Percentiles rank a stretch among this genome's conserved stretches.
Conservation (phyloP, 768 basidiomycete genomes). For the Rhodotorula kratochvilovae region DNA sequence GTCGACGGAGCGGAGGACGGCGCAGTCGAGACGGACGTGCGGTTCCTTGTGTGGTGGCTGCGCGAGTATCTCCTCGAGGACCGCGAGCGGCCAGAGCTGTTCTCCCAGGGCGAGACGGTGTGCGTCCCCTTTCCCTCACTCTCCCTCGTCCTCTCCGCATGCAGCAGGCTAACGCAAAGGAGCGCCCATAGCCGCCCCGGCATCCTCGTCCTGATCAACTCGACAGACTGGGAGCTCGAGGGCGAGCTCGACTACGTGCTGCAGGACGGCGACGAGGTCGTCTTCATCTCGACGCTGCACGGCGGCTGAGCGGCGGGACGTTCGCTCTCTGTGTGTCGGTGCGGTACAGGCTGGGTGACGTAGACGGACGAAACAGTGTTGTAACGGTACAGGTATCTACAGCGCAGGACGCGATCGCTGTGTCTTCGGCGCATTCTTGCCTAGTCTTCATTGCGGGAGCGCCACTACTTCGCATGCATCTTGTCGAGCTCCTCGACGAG, state of each 20-base stretch:
- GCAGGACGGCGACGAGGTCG: slow-evolving; percentile 75
- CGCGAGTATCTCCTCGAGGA: slow-evolving; percentile 61
- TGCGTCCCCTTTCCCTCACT: slow-evolving; percentile 48
- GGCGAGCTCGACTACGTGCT: slow-evolving; percentile 83
- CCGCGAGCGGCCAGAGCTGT: slow-evolving; percentile 79
- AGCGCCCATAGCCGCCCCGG: slow-evolving; percentile 71
- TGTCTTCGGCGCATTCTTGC: too few relatives aligned
- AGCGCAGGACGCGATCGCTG: too few relatives aligned
- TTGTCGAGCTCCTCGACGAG: slow-evolving; percentile 27
- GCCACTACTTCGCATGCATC: background rate
- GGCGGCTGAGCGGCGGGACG: slow-evolving; percentile 58
- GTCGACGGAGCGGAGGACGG: too few relatives aligned
- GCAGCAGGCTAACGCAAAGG: background rate
- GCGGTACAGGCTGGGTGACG: too few relatives aligned
- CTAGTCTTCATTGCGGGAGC: too few relatives aligned
- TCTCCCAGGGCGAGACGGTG: slow-evolving; percentile 82
- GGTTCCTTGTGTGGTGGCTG: slow-evolving; percentile 73
- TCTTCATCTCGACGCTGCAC: slow-evolving; percentile 94
- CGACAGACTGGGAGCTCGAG: slow-evolving; percentile 96
- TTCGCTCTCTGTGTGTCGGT: background rate
- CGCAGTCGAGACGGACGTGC: slow-evolving; percentile 58
- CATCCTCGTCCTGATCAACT: slow-evolving; percentile 92
- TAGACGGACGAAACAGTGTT: background rate
- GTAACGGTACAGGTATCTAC: background rate
- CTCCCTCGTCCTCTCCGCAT: background rate